Evolutionary conservation across 306 rosid genomes (phyloP), one percentile per base, ranked within the genome.

Genomic region (Fragaria nilgerrensis): DNA sequence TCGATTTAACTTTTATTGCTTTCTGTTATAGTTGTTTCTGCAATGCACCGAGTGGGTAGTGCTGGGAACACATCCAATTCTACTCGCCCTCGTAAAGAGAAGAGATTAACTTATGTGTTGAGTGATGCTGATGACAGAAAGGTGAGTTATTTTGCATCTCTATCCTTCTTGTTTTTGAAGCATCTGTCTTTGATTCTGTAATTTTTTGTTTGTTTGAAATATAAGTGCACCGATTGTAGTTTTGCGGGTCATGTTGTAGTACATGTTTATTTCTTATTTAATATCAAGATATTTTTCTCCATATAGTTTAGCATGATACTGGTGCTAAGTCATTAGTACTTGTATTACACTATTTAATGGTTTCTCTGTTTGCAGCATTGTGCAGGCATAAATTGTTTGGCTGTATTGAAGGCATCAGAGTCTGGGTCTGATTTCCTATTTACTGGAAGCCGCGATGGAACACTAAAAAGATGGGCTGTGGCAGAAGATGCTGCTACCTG

Each of bases 21-120:
- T 16, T 44, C 1, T 34, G 23, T 62, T 78, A 15, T 55, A 87
- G 81, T 82, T 87, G 84, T 75, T 83, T 90, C 83, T 72, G 91
- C 92, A 48, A 95, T 95, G 99, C 99, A 92, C 89, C 99, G 97
- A 47, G 99, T 96, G 86, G 98, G 94, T 77, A 96, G 99, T 81
- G 86, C 96, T 13, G 96, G 98, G 76, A 96, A 96, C 80, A 87
- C 97, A 74, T 76, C 85, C 86, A 90, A 83, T 81, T 92, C 99
- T 72, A 82, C 80, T 79, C 97, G 99, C 47, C 94, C 97, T 75
- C 98, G 97, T 7, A 96, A 92, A 82, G 98, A 92, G 91, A 96
- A 92, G 90, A 87, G 98, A 75, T 85, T 96, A 78, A 91, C 98
- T 41, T 96, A 92, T 32, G 97, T 88, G 73, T 88, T 96, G 94